These are phyloP conservation scores for Thecaphora frezii DNA, from an alignment of 1,284 basidiomycete species.

Conservation along the genomic window DNA sequence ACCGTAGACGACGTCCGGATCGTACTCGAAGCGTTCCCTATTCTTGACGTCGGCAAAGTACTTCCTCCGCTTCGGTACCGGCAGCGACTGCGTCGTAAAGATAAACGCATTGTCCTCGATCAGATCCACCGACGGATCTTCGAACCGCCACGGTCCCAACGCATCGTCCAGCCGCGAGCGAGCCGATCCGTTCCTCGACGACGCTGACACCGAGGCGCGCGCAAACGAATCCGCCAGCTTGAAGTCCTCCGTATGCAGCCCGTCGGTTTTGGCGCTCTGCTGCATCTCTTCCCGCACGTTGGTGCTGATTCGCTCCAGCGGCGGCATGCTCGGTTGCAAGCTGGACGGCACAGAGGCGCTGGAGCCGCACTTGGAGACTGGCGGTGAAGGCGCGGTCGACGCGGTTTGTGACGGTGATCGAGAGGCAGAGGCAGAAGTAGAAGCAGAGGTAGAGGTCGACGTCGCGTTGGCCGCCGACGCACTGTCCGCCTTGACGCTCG, in stretches of 20 bases:
- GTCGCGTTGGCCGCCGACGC: too few species aligned
- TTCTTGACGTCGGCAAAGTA: slow-evolving; percentile 56
- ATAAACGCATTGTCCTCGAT: slow-evolving; percentile 62
- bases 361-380: too few species aligned
- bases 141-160: slow-evolving; percentile 60
- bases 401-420: too few species aligned
- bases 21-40: slow-evolving; percentile 53
- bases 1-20: slow-evolving; percentile 57
- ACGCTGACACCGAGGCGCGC: slow-evolving; percentile 4
- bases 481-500: too few species aligned
- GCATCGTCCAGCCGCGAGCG: slow-evolving; percentile 42
- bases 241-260: slow-evolving; percentile 48
- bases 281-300: slow-evolving; percentile 43
- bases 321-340: slow-evolving; percentile 34
- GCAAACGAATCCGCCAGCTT: slow-evolving; percentile 49
- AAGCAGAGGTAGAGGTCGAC: too few species aligned
- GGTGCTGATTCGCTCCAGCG: slow-evolving; percentile 37
- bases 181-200: neutral
- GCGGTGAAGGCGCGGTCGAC: too few species aligned
- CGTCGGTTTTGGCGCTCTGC: slow-evolving; percentile 45
- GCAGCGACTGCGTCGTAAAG: slow-evolving; percentile 57
- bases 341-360: too few species aligned
- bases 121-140: slow-evolving; percentile 58
- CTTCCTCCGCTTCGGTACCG: slow-evolving; percentile 59
- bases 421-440: too few species aligned